Evolutionary conservation across 345 rosid genomes (phyloP).

Genomic region (Euphorbia peplus): DNA sequence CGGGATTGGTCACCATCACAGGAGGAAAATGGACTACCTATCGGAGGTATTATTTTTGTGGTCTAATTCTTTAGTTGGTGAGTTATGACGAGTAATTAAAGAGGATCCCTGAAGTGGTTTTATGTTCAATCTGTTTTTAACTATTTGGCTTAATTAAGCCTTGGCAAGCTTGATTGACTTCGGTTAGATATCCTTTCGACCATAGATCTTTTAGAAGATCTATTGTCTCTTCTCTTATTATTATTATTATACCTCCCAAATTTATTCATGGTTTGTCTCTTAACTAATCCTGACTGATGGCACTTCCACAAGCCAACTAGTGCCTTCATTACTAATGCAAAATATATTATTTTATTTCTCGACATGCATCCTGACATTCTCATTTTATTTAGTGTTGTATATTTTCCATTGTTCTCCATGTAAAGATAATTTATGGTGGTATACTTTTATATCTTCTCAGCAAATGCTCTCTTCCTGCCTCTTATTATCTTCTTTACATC

Average conservation of each 20-base stretch:
- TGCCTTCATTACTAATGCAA: not conserved
- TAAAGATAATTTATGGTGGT: not conserved
- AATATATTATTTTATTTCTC: not conserved
- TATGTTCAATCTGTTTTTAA: not conserved
- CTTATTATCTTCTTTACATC: not conserved
- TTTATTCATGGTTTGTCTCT: not conserved
- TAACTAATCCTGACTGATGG: not conserved
- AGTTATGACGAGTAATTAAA: not conserved
- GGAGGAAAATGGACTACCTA: constrained; percentile 99
- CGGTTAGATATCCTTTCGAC: not conserved
- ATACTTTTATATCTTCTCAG: not conserved
- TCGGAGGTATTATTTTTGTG: constrained; percentile 58
- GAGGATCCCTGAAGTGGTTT: not conserved
- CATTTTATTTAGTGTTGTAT: not conserved
- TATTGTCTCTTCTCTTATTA: not conserved
- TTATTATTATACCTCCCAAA: not conserved
- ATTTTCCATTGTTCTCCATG: not conserved
- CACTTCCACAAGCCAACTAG: not conserved
- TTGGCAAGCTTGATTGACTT: not conserved
- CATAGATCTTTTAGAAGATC: not conserved
- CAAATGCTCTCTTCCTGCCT: not conserved
- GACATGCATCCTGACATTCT: not conserved
- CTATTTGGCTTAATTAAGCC: not conserved
- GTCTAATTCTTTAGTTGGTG: not conserved
- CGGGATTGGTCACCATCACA: constrained; percentile 94